Percentiles rank a stretch among this genome's conserved stretches.
Conservation (phyloP, 1,139 yeast genomes). For the Debaryomycetaceae sp. region DNA sequence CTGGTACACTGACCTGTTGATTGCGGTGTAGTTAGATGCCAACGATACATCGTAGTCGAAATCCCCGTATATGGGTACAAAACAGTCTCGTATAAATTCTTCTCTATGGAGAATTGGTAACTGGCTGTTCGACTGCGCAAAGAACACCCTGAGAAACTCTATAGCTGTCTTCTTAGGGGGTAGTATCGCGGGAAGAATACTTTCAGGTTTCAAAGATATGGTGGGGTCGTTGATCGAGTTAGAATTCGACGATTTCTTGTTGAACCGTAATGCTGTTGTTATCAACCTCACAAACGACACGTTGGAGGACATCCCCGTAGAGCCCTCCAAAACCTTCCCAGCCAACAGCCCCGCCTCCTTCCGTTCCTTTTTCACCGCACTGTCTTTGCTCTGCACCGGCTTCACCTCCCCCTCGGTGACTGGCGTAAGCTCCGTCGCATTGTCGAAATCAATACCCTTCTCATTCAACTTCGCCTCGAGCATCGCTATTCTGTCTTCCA, state of each 20-base stretch:
- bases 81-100: conserved; percentile 60
- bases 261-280: conserved; percentile 70
- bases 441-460: conserved; percentile 30
- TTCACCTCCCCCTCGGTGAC: neutral
- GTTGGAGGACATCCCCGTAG: conserved; percentile 3
- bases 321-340: neutral
- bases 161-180: conserved; percentile 76
- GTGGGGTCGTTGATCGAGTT: conserved; percentile 8
- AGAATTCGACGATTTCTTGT: conserved; percentile 19
- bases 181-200: conserved; percentile 45
- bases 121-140: conserved; percentile 79
- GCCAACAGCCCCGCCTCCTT: neutral
- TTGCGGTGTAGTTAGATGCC: conserved; percentile 58
- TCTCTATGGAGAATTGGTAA: conserved; percentile 81
- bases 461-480: conserved; percentile 50
- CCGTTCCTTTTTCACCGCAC: neutral
- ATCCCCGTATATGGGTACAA: conserved; percentile 75
- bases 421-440: conserved; percentile 7
- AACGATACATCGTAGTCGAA: conserved; percentile 53
- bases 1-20: conserved; percentile 27
- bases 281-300: conserved; percentile 72
- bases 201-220: conserved; percentile 13
- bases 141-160: conserved; percentile 60
- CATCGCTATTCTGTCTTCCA: conserved; percentile 61
- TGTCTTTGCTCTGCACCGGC: neutral